Conservation (phyloP, 306 rosid species). For the Luffa aegyptiaca region DNA sequence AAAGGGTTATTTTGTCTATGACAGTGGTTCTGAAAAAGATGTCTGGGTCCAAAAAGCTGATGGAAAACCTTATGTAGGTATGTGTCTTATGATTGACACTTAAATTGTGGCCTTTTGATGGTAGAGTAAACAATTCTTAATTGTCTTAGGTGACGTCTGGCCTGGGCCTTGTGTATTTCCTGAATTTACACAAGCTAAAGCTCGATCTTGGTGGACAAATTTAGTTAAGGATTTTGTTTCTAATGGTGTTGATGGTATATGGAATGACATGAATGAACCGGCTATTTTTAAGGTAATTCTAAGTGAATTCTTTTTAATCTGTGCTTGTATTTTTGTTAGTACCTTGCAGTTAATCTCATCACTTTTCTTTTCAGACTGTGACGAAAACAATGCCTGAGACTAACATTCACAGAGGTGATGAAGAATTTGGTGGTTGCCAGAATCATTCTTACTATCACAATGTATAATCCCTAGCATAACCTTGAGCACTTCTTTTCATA, state of each 20-base stretch:
- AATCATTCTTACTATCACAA: slow-evolving; percentile 83
- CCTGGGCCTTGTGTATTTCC: slow-evolving; percentile 96
- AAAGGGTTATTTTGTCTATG: slow-evolving; percentile 72
- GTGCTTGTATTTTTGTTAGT: neutral
- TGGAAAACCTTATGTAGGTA: slow-evolving; percentile 63
- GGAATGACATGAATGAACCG: slow-evolving; percentile 99
- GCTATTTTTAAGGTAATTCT: slow-evolving; percentile 65
- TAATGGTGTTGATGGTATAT: slow-evolving; percentile 89
- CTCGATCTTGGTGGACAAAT: slow-evolving; percentile 81
- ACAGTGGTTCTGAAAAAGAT: slow-evolving; percentile 56
- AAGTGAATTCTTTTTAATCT: neutral
- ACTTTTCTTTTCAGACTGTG: slow-evolving; percentile 38
- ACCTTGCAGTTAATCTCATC: neutral
- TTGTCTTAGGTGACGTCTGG: slow-evolving; percentile 70
- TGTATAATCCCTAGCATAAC: slow-evolving; percentile 39
- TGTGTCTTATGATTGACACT: slow-evolving; percentile 1
- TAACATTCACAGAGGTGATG: slow-evolving; percentile 84
- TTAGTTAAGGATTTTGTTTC: slow-evolving; percentile 68
- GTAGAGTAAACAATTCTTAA: slow-evolving; percentile 10
- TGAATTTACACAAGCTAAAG: slow-evolving; percentile 76
- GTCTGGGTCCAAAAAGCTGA: slow-evolving; percentile 71
- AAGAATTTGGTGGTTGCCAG: slow-evolving; percentile 81
- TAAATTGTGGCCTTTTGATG: neutral
- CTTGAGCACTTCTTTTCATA: slow-evolving; percentile 4
- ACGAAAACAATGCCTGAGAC: slow-evolving; percentile 90